phyloP scores from a whole-genome alignment of 108 stramenopile species.

The Skeletonema grethae region DNA sequence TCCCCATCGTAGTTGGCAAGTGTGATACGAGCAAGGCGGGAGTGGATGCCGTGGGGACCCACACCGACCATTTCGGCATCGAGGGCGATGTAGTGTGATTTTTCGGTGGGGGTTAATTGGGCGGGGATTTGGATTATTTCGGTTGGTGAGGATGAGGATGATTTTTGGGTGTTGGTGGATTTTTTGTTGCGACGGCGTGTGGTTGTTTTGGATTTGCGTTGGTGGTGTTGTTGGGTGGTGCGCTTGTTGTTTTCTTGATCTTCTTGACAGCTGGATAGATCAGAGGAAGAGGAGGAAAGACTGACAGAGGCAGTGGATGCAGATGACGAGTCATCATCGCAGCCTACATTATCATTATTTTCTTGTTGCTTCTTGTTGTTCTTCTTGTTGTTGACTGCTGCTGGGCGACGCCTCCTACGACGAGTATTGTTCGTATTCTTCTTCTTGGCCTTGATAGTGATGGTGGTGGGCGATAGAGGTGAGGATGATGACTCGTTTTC shows the following conservation, averaged over 20 bases:
- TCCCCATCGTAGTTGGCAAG: slow-evolving; percentile 77
- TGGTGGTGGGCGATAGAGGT: neutral
- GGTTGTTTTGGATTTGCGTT: neutral
- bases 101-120: slow-evolving; percentile 28
- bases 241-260: slow-evolving; percentile 12
- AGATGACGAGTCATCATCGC: neutral
- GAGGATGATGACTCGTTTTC: too few species aligned
- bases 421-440: neutral
- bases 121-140: neutral
- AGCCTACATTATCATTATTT: neutral
- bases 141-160: neutral
- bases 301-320: slow-evolving; percentile 21
- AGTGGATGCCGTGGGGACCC: slow-evolving; percentile 41
- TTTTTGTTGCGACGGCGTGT: neutral
- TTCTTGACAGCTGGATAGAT: too few species aligned
- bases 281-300: slow-evolving; percentile 15
- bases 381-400: neutral
- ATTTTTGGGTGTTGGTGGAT: too few species aligned
- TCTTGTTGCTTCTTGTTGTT: neutral
- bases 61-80: slow-evolving; percentile 96
- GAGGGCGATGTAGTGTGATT: slow-evolving; percentile 66
- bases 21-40: slow-evolving; percentile 73
- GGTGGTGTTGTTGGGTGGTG: neutral
- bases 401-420: neutral
- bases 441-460: slow-evolving; percentile 12